Evolutionary conservation across 352 stramenopile species (phyloP), one percentile per base, ranked within the genome.

Genomic region (Phytophthora pseudosyringae): DNA sequence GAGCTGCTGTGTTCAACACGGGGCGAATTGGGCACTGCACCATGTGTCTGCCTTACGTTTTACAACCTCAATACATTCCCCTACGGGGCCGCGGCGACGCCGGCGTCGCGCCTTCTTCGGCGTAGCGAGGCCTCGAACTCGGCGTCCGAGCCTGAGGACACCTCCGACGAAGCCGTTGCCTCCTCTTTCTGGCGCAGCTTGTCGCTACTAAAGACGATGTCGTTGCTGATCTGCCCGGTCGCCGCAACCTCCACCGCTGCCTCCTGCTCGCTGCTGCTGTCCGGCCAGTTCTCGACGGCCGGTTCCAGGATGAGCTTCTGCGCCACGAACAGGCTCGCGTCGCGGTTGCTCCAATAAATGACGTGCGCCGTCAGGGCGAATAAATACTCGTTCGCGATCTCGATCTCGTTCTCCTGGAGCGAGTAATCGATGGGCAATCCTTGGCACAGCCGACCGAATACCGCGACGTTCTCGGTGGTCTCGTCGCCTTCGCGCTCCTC

Each of bases 361-460:
- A 94, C 90, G 73, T 98, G 93, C 29, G 93, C 90, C 28, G 86
- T 95, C 48, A 98, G 74, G 32, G 93, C 93, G 31, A 97, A 96
- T 39, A 98, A 75, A 67, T 98, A 98, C 71, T 98, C 91, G 71
- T 97, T 98, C 9, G 93, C 89, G 59, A 89, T 97, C 74, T 98
- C 93, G 45, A 98, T 96, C 70, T 98, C 93, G 63, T 95, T 97
- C 65, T 98, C 93, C 66, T 98, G 93, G 1, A 97, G 81, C 69
- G 92, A 95, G 65, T 95, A 97, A 55, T 94, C 86, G 56, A 94
- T 90, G 4, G 86, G 86, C 2, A 78, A 62, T 4, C 86, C 86
- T 57, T 94, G 80, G 13, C 82, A 94, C 38, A 93, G 52, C 13
- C 66, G 67, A 3, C 83, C 83, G 51, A 88, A 94, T 46, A 91